A percentile compares a stretch with the other conserved stretches of the same genome.
Conservation (phyloP, 139 green algal genomes). For the Diplosphaera chodatii region DNA sequence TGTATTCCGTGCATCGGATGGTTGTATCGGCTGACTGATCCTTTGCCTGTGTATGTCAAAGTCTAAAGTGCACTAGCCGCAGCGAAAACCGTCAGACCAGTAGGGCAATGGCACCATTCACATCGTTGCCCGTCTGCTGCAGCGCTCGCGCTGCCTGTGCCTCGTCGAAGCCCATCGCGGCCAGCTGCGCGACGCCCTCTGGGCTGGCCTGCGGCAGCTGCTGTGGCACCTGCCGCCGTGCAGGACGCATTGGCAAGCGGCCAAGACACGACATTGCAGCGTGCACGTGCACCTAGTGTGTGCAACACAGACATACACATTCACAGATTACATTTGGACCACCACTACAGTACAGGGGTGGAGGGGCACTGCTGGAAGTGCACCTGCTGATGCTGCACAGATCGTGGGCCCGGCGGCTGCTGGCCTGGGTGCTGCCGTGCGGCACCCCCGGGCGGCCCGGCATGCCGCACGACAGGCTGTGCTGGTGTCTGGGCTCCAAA, state of each 20-base stretch:
- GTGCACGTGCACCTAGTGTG: too few relatives aligned
- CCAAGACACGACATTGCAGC: too few relatives aligned
- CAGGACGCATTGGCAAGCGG: background rate
- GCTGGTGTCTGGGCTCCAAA: background rate
- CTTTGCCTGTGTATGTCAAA: too few relatives aligned
- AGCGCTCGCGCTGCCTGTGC: conserved; percentile 5
- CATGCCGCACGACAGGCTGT: conserved; percentile 1
- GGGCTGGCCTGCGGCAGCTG: conserved; percentile 12
- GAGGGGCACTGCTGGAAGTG: background rate
- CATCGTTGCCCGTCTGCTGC: conserved; percentile 40
- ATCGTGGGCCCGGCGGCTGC: too few relatives aligned
- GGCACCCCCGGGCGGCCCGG: background rate
- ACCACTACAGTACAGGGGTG: too few relatives aligned
- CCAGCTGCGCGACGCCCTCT: conserved; percentile 40
- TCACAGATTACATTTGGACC: too few relatives aligned
- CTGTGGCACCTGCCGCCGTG: background rate
- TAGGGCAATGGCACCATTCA: conserved; percentile 28
- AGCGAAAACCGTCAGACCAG: conserved; percentile 2
- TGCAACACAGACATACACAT: too few relatives aligned
- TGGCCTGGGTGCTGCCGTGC: background rate
- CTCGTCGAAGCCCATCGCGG: conserved; percentile 50
- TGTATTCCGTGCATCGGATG: too few relatives aligned
- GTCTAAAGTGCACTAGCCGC: too few relatives aligned
- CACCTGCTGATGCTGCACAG: background rate
- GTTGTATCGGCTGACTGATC: too few relatives aligned